Base-by-base conservation (phyloP, 163 green algal species). In the Scenedesmus sp. region DNA sequence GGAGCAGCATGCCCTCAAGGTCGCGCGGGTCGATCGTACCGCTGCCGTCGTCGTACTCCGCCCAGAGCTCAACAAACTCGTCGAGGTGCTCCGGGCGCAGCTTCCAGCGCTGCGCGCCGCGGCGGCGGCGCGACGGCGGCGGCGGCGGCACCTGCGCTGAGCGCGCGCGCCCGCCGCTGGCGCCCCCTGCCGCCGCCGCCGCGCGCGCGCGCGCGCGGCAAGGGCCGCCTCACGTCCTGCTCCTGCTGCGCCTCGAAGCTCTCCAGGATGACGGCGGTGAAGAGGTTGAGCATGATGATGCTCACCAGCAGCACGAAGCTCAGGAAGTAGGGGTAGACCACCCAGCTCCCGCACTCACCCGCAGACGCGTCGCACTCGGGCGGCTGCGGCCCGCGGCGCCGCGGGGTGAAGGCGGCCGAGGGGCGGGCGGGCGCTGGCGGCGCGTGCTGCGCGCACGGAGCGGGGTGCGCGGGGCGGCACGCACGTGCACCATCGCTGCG, bases 201-300 rank as follows among this genome's bases (percentile, higher is more conserved):
- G n/a, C n/a, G n/a, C n/a, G n/a, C n/a, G 11, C 17, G 31, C 31
- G 34, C 28, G 18, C 44, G 58, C 29, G 48, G 60, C 60, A 70
- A 22, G 24, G 4, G 29, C 10, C 10, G 39, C 10, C 60, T 72
- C 45, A 71, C 66, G 14, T 89, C 87, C 57, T 87, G 85, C 80
- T 93, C 83, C 71, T 92, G 80, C 69, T 90, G 87, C 58, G 89
- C 88, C 74, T 96, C 90, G 66, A 95, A 96, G 44, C 88, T 95
- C 84, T 96, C 90, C 57, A 94, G 84, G 80, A 93, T 90, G 51
- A 96, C 87, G 28, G 88, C 87, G 9, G 87, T 92, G 79, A 95
- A 94, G 26, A 96, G 85, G 82, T 94, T 92, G 72, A 94, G 83
- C 84, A 95, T 86, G 82, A 95, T 93, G 74, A 92, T 85, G 63